Percentiles rank a stretch among this genome's conserved stretches.
Conservation (phyloP, 306 rosid species). For the Abrus pulchellus region DNA sequence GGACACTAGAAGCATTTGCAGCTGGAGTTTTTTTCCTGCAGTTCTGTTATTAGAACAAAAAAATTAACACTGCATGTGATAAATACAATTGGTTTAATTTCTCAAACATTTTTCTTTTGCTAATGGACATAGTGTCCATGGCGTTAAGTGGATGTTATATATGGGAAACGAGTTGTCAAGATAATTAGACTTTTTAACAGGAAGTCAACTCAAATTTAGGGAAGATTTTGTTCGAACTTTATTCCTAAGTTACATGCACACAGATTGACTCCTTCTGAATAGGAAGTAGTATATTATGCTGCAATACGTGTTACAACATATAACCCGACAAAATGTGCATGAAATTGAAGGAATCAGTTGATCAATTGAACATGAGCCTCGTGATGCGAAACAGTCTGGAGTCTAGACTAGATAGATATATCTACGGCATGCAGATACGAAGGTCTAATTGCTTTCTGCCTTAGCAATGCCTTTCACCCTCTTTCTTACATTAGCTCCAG, state of each 20-base stretch:
- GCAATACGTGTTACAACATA: conserved; percentile 25
- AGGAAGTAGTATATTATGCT: conserved; percentile 7
- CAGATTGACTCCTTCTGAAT: conserved; percentile 33
- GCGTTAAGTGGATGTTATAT: not conserved
- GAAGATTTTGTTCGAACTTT: not conserved
- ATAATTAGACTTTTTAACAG: conserved; percentile 18
- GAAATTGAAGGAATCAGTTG: conserved; percentile 42
- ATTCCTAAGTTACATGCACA: not conserved
- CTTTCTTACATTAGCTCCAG: conserved; percentile 53
- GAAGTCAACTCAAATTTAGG: conserved; percentile 5
- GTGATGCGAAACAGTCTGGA: not conserved
- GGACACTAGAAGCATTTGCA: not conserved
- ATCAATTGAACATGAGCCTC: conserved; percentile 45
- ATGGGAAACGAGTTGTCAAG: not conserved
- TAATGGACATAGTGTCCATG: not conserved
- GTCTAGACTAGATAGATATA: conserved; percentile 29
- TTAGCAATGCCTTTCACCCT: conserved; percentile 59
- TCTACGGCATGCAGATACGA: conserved; percentile 38
- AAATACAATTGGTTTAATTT: too few species aligned
- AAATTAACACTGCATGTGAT: too few species aligned
- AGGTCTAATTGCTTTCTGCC: conserved; percentile 52
- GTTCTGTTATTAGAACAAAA: too few species aligned
- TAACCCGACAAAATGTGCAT: conserved; percentile 16
- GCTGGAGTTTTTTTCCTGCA: not conserved
- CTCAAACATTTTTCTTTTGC: too few species aligned